Percentiles rank a stretch among this genome's conserved stretches.
phyloP scores from a whole-genome alignment of 352 stramenopile genomes.

The Phytophthora idaei region DNA sequence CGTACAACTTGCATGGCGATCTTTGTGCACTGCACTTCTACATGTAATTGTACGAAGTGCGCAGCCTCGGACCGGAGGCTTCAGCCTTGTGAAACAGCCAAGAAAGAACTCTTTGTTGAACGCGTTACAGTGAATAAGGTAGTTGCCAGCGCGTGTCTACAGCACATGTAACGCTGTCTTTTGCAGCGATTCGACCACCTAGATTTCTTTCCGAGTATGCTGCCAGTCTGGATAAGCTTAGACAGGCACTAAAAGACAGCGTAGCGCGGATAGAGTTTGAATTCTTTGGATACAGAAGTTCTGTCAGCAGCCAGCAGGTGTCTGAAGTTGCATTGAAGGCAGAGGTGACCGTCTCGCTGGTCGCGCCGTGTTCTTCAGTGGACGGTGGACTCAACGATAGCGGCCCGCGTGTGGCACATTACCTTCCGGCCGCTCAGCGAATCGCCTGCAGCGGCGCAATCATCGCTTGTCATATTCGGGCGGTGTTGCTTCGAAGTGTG shows the following conservation, averaged over 20 bases:
- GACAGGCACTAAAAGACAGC: background rate
- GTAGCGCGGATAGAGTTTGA: slow-evolving; percentile 1
- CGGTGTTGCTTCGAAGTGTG: slow-evolving; percentile 5
- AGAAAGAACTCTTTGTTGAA: background rate
- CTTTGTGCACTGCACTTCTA: background rate
- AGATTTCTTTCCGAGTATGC: background rate
- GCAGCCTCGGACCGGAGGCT: background rate
- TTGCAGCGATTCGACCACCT: background rate
- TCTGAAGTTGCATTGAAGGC: background rate
- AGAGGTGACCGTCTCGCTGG: slow-evolving; percentile 27
- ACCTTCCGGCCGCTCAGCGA: too few species aligned
- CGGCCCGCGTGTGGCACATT: background rate
- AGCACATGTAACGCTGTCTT: background rate
- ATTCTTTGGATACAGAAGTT: background rate
- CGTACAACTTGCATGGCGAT: slow-evolving; percentile 9
- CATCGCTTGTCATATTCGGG: background rate
- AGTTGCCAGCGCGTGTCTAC: background rate
- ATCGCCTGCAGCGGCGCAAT: background rate
- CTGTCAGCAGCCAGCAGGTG: slow-evolving; percentile 2
- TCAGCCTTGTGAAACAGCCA: background rate
- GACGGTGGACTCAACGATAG: background rate
- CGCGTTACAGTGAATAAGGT: background rate
- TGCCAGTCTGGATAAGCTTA: background rate
- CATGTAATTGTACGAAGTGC: background rate
- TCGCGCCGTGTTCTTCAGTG: slow-evolving; percentile 18